Evolutionary conservation across 805 yeast genomes (phyloP).

Genomic region (Schizosaccharomyces octosporus): DNA sequence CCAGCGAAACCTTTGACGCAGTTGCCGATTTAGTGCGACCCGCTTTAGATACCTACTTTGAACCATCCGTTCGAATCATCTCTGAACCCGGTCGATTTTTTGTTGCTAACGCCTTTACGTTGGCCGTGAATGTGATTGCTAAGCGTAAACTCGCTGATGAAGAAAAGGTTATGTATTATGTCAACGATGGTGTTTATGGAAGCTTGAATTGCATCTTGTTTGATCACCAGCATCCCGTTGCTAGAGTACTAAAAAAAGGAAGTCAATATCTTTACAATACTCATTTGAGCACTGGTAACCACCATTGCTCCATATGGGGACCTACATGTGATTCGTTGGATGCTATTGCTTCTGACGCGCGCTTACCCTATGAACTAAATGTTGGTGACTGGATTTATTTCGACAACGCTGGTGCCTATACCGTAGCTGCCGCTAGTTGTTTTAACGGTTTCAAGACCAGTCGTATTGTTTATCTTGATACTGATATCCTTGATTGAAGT

Average conservation of each 20-base stretch:
- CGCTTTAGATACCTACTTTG: conserved; percentile 37
- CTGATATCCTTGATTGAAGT: neutral
- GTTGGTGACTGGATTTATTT: conserved; percentile 90
- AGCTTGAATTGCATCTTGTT: conserved; percentile 80
- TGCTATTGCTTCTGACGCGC: conserved; percentile 34
- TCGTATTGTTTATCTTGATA: conserved; percentile 32
- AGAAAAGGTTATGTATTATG: conserved; percentile 34
- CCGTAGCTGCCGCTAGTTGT: conserved; percentile 71
- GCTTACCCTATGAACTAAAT: conserved; percentile 32
- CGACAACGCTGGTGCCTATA: conserved; percentile 69
- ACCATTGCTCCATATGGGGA: conserved; percentile 59
- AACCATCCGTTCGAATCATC: conserved; percentile 29
- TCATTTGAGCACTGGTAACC: conserved; percentile 1
- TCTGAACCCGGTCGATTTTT: conserved; percentile 90
- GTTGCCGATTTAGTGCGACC: conserved; percentile 32
- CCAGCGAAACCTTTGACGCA: conserved; percentile 29
- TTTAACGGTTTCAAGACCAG: conserved; percentile 66
- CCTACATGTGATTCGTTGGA: conserved; percentile 96
- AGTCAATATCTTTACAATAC: conserved; percentile 17
- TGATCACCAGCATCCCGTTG: conserved; percentile 67
- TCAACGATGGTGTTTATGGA: conserved; percentile 90
- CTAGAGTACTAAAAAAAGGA: conserved; percentile 37
- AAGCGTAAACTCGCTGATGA: conserved; percentile 26
- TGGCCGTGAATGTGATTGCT: conserved; percentile 71
- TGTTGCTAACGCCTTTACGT: conserved; percentile 62